Percentiles rank a stretch among this genome's conserved stretches.
Conservation (phyloP, 2,329 filamentous ascomycete genomes). For the Aspergillus sclerotialis region DNA sequence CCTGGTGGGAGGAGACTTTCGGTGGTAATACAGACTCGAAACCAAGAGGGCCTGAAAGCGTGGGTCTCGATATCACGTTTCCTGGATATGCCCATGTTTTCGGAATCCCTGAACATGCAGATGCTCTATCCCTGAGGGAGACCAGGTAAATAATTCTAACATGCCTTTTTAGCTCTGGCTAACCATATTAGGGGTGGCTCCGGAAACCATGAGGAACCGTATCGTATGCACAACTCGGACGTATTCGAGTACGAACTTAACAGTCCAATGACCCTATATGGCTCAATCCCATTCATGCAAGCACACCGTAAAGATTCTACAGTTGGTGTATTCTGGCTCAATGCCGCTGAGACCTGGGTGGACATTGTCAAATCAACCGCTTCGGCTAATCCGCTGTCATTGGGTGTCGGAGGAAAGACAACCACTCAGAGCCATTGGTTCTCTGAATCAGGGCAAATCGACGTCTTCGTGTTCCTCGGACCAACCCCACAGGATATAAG, state of each 20-base stretch:
- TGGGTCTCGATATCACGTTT: slow-evolving; percentile 87
- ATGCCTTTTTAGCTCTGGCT: slow-evolving; percentile 7
- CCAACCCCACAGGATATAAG: slow-evolving; percentile 77
- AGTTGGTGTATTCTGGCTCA: slow-evolving; percentile 95
- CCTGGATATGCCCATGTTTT: slow-evolving; percentile 87
- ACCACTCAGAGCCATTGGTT: slow-evolving; percentile 94
- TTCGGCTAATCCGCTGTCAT: slow-evolving; percentile 66
- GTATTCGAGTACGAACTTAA: slow-evolving; percentile 97
- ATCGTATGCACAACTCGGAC: slow-evolving; percentile 91
- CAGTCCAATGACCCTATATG: slow-evolving; percentile 97
- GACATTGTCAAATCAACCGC: slow-evolving; percentile 79
- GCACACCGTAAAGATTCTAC: slow-evolving; percentile 90
- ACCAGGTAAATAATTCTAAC: slow-evolving; percentile 53
- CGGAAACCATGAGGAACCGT: slow-evolving; percentile 80
- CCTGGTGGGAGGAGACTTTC: slow-evolving; percentile 97
- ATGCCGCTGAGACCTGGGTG: slow-evolving; percentile 94
- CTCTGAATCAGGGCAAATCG: slow-evolving; percentile 81
- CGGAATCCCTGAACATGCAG: slow-evolving; percentile 89
- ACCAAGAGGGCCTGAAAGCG: slow-evolving; percentile 86
- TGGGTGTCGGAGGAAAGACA: slow-evolving; percentile 62
- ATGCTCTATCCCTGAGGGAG: slow-evolving; percentile 78
- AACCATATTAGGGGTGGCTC: slow-evolving; percentile 57
- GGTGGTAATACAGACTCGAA: slow-evolving; percentile 93
- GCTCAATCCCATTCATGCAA: slow-evolving; percentile 96
- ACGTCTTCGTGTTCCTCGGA: slow-evolving; percentile 91